phyloP scores from a whole-genome alignment of 768 basidiomycete species.

The Mycena rosella region DNA sequence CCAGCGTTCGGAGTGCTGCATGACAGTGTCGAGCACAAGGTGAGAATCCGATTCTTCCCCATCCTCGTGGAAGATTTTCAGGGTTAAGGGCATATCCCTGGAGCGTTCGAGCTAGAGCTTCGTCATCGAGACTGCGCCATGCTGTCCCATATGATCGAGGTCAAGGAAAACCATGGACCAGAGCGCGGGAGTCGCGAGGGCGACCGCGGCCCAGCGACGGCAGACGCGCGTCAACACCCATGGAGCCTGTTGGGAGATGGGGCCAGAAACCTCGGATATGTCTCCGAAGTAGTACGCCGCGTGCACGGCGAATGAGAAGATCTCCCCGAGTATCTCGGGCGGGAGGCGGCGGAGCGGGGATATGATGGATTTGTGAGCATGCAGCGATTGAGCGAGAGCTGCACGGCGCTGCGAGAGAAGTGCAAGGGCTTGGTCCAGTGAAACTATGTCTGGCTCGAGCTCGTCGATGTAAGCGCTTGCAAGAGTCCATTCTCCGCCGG shows the following conservation, averaged over 20 bases:
- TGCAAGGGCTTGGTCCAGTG: not conserved
- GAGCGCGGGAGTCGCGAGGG: constrained; percentile 10
- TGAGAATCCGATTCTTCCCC: not conserved
- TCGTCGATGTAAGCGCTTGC: not conserved
- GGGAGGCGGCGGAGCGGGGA: constrained; percentile 18
- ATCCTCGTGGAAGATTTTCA: constrained; percentile 14
- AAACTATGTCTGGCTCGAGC: not conserved
- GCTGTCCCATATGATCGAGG: constrained; percentile 3
- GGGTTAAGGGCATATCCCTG: not conserved
- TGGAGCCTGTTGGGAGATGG: constrained; percentile 3
- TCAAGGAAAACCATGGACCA: constrained; percentile 21
- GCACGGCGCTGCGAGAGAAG: not conserved
- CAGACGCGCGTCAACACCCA: constrained; percentile 25
- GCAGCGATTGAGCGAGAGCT: not conserved
- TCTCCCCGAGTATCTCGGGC: constrained; percentile 18
- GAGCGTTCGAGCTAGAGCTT: constrained; percentile 12
- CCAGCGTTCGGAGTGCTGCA: constrained; percentile 10
- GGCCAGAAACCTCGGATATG: not conserved
- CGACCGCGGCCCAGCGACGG: constrained; percentile 16
- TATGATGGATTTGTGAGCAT: not conserved
- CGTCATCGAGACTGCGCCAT: constrained; percentile 6
- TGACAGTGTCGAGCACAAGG: not conserved
- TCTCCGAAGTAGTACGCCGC: constrained; percentile 10
- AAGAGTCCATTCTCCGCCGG: not conserved
- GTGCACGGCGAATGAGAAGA: constrained; percentile 2